A percentile compares a stretch with the other conserved stretches of the same genome.
phyloP scores from a whole-genome alignment of 306 rosid species.

The Fragaria nilgerrensis region DNA sequence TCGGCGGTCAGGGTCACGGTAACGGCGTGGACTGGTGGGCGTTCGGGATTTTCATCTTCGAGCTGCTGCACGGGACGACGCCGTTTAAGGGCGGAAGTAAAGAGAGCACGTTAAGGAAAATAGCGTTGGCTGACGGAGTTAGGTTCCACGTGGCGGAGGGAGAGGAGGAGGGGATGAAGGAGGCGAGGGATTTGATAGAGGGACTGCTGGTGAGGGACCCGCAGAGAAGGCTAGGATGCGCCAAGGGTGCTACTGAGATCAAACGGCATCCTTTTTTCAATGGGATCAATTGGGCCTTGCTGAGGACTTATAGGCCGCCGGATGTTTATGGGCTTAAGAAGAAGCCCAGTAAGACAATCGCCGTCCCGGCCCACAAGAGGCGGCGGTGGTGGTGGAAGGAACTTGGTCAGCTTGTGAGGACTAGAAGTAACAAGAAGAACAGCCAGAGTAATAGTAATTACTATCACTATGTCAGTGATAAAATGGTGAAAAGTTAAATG shows the following conservation, averaged over 20 bases:
- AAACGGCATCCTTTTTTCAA: conserved; percentile 75
- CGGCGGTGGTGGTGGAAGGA: conserved; percentile 56
- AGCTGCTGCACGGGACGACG: conserved; percentile 67
- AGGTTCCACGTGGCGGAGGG: conserved; percentile 37
- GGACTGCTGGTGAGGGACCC: conserved; percentile 68
- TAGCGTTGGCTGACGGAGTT: conserved; percentile 51
- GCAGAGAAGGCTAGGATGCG: conserved; percentile 54
- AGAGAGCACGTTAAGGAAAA: conserved; percentile 69
- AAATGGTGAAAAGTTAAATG: background rate
- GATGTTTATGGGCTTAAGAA: conserved; percentile 49
- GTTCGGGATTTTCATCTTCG: conserved; percentile 69
- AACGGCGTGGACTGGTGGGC: conserved; percentile 99
- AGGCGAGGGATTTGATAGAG: conserved; percentile 66
- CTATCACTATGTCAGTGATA: conserved; percentile 30
- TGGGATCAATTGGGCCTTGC: conserved; percentile 91
- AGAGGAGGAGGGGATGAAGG: conserved; percentile 47
- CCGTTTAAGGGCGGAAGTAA: conserved; percentile 80
- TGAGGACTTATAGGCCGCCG: conserved; percentile 61
- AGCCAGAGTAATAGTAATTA: conserved; percentile 40
- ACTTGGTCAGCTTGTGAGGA: conserved; percentile 27
- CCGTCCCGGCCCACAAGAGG: conserved; percentile 26
- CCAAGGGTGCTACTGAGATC: conserved; percentile 68
- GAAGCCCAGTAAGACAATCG: conserved; percentile 38
- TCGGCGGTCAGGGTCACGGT: conserved; percentile 70
- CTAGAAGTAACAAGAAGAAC: background rate